Evolutionary conservation across 2,329 filamentous ascomycete genomes (phyloP), one percentile per base, ranked within the genome.

Genomic region (Penicillium polonicum): DNA sequence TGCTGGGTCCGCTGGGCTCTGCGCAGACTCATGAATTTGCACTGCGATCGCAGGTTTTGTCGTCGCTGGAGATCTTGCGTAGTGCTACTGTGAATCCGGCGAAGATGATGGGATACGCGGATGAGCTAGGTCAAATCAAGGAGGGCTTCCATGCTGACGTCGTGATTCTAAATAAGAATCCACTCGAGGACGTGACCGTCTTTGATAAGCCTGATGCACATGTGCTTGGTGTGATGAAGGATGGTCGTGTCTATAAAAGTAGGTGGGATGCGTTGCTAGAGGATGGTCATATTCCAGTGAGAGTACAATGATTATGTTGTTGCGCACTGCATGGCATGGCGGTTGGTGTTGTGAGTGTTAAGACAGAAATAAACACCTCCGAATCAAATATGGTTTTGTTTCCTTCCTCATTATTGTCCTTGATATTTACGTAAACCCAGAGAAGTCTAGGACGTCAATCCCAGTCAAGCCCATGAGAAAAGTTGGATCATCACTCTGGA

Each of bases 51-150:
- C 66, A 75, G 54, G 79, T 80, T 0, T 68, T 82, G 44, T 70
- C 69, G 17, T 52, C 74, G 1, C 33, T 76, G 12, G 75, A 79
- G 44, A 69, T 83, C 12, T 61, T 83, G 59, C 75, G 78, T 55
- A 79, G 76, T 50, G 80, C 80, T 1, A 83, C 81, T 1, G 68
- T 83, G n/a, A 83, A 82, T 59, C 74, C 80, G 1, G 83, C 83
- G 1, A 74, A 70, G 56, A 78, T 82, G 73, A 68, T 84, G 56
- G 64, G 76, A 3, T 75, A 78, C 60, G 78, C 79, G 29, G 69
- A 75, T 3, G 74, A 71, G 42, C 67, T 85, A 25, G 83, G 83
- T 0, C 77, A 82, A 62, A 68, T 85, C 5, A 79, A 78, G 61
- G 68, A 72, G 13, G 82, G 81, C 0, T 83, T 79, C 56, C 70